phyloP scores from a whole-genome alignment of 768 basidiomycete genomes.

The Zangia roseola region DNA sequence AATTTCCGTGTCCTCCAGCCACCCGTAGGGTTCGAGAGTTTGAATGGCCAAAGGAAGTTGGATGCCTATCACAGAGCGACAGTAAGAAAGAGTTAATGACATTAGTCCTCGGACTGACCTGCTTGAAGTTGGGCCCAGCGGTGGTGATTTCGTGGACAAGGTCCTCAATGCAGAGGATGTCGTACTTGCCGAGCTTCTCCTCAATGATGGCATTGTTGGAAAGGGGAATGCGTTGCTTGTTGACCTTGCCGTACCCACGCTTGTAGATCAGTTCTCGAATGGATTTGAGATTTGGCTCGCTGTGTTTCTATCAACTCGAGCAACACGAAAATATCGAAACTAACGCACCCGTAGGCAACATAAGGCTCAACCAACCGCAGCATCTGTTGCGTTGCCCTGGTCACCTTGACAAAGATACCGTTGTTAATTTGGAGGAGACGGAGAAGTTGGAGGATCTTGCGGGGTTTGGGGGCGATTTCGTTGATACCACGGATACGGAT shows the following conservation, averaged over 20 bases:
- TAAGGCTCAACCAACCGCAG: constrained; percentile 97
- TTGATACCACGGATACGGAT: constrained; percentile 99
- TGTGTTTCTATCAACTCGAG: constrained; percentile 27
- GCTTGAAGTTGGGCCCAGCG: constrained; percentile 98
- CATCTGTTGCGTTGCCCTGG: constrained; percentile 96
- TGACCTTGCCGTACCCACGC: constrained; percentile 97
- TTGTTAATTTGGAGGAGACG: constrained; percentile 99
- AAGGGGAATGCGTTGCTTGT: constrained; percentile 97
- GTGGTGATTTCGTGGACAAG: constrained; percentile 96
- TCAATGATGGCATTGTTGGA: constrained; percentile 94
- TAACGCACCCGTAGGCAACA: constrained; percentile 87
- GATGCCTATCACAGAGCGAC: constrained; percentile 50
- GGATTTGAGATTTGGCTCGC: constrained; percentile 95
- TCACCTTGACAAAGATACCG: constrained; percentile 97
- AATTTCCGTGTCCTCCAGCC: constrained; percentile 98
- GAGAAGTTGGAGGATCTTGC: constrained; percentile 98
- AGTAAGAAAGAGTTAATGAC: neutral
- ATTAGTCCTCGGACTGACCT: constrained; percentile 49
- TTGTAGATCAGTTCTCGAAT: constrained; percentile 99
- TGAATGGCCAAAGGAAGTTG: constrained; percentile 99
- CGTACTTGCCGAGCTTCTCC: constrained; percentile 83
- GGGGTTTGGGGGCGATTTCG: constrained; percentile 98
- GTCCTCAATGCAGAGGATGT: constrained; percentile 96
- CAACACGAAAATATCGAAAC: neutral
- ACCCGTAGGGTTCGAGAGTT: constrained; percentile 97